Base-by-base conservation (phyloP, 257 asterid species). In the Rehmannia glutinosa region DNA sequence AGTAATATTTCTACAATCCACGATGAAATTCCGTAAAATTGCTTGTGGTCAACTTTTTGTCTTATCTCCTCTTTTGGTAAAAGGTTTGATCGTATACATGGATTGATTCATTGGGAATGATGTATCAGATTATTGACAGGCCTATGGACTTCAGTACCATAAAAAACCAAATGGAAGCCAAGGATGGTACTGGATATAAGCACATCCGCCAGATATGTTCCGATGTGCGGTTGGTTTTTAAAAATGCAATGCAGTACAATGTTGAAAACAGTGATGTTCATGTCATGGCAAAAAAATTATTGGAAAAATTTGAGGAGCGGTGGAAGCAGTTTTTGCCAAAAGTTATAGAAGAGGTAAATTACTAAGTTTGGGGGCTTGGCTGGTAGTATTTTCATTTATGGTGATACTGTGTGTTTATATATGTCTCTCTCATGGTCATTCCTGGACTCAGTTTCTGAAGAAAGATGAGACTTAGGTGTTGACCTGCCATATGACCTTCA, bases 131-230 rank as follows among this genome's bases (percentile, higher is more conserved):
- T 20, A 93, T 93, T 78, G 96, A 90, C 84, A 82, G 99, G 84
- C 99, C 99, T 49, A 93, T 93, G 99, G 99, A 93, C 73, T 93
- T 93, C 83, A 90, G 95, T 76, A 90, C 99, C 65, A 86, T 90
- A 70, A 90, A 90, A 77, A 93, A 93, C 76, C 99, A 90, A 88
- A 90, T 93, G 95, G 99, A 93, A 77, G 97, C 91, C 69, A 86
- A 73, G 73, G 97, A 93, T 79, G 98, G 97, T 69, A 75, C 96
- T 19, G 96, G 89, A n/a, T 93, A 93, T 71, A 93, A 77, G 87
- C 94, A 88, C 68, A 86, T 93, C 21, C 86, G 88, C 19, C 97
- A 90, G 65, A 87, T 93, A 72, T 86, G 71, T 69, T 78, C 97
- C 68, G 99, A 93, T 73, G 80, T 93, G 72, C 82, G 89, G 54